Evolutionary conservation across 2,329 filamentous ascomycete species (phyloP), one percentile per base, ranked within the genome.

Genomic region (Davidsoniella eucalypti): DNA sequence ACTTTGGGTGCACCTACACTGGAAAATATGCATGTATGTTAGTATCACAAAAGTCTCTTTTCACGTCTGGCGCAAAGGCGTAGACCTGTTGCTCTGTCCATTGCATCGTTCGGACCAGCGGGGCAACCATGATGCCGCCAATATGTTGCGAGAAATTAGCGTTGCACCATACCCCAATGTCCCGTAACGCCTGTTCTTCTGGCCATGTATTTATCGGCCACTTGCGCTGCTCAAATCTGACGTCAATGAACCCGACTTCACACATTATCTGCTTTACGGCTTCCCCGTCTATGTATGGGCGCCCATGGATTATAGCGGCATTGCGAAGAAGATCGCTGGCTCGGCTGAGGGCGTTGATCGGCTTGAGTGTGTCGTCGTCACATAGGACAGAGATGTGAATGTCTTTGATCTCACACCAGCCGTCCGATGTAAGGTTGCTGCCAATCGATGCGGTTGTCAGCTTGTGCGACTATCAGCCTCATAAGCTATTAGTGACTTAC

Each of bases 401-500:
- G 10, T 47, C 38, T 38, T 47, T 29, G 44, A 47, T 39, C 23
- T 47, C 44, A n/a, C 36, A 47, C 44, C 44, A 47, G 26, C 44
- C 44, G 16, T 21, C 17, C 17, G 44, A 29, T 10, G 44, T n/a
- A 12, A 47, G 33, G 29, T 47, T 47, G 6, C 44, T 47, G 33
- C 29, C 29, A 12, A 33, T 33, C 12, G 5, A 10, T 18, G 33
- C 7, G 14, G 3, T 21, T 21, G 29, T 47, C 21, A 47, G 26
- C 23, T 10, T 16, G 16, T 3, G 10, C 3, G 10, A 38, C 7
- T 14, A 47, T 16, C 6, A 18, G 43, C 29, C 29, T 33, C 12
- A 9, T 33, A 10, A 5, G 29, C 29, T 33, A 33, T 33, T 33
- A 12, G 29, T 9, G 29, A 33, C 29, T 9, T 33, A 33, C 29